Base-by-base conservation (phyloP, 805 yeast species). In the Scheffersomyces stipitis region DNA sequence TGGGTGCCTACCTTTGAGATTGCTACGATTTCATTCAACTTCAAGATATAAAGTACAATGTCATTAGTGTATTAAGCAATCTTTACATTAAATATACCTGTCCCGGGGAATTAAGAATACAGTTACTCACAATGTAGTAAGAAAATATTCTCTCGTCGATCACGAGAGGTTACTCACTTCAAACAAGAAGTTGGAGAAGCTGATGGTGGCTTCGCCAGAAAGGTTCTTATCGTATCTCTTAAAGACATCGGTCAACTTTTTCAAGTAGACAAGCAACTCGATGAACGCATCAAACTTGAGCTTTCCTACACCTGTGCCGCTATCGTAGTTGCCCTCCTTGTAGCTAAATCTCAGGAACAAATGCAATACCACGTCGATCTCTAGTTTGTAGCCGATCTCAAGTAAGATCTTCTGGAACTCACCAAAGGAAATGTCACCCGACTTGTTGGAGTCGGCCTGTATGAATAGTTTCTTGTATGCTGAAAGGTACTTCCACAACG, bases 241-340 rank as follows among this genome's bases (percentile, higher is more conserved):
- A 67, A 87, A 87, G 10, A 82, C 70, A 52, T 84, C 89, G 1
- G 95, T 86, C 45, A 85, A 73, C 44, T 86, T 76, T 54, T 86
- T 73, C 46, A 87, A 67, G 73, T 86, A 83, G 13, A 86, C 84
- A 46, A 87, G 71, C 36, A 86, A 73, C 55, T 87, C 95, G 17
- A 87, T 88, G 60, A 87, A 87, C 57, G 79, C 73, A 56, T 87
- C 96, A 58, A 87, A 87, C 41, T 84, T 80, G 60, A 87, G 55
- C 40, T 62, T 66, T 1, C 73, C 73, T 22, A 67, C 62, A 0
- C 58, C 41, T 6, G 54, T 38, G 13, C 51, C 58, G 13, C 46
- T 34, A 13, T 45, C 49, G 33, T 56, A 58, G 5, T 50, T 48
- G 27, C 50, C 47, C 18, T 51, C 42, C 27, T 60, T 60, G 44